Evolutionary conservation across 129 eudicot species (phyloP).

Genomic region (Smallanthus sonchifolius): DNA sequence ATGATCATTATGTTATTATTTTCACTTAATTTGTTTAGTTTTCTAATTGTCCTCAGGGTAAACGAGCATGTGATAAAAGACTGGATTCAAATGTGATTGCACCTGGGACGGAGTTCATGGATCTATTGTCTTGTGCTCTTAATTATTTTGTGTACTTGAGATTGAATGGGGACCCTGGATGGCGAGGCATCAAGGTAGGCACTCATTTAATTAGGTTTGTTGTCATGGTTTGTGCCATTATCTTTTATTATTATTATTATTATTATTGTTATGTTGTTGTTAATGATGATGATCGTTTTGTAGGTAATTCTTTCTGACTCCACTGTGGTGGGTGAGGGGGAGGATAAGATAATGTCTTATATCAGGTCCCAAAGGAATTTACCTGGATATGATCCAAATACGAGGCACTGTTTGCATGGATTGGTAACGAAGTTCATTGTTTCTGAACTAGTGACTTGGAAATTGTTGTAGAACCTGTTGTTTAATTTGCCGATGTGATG

Average conservation of each 20-base stretch:
- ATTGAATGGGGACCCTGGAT: conserved; percentile 33
- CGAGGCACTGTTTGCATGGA: conserved; percentile 44
- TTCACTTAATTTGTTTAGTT: not conserved
- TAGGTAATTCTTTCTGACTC: conserved; percentile 51
- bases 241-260: not conserved
- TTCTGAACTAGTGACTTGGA: not conserved
- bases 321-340: conserved; percentile 50
- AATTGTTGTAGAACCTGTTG: not conserved
- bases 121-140: conserved; percentile 33
- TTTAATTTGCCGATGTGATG: not conserved
- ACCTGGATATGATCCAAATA: conserved; percentile 50
- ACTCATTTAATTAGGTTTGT: not conserved
- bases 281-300: not conserved
- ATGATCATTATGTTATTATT: too few relatives aligned
- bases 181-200: conserved; percentile 40
- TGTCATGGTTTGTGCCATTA: not conserved
- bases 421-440: conserved; percentile 19
- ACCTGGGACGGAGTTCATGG: conserved; percentile 51
- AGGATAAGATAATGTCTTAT: conserved; percentile 39
- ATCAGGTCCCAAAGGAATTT: conserved; percentile 43
- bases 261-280: not conserved
- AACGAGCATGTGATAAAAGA: not conserved
- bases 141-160: conserved; percentile 30
- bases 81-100: conserved; percentile 48
- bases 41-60: conserved; percentile 18